phyloP scores from a whole-genome alignment of 2,329 filamentous ascomycete genomes.

The Venturia asperata region DNA sequence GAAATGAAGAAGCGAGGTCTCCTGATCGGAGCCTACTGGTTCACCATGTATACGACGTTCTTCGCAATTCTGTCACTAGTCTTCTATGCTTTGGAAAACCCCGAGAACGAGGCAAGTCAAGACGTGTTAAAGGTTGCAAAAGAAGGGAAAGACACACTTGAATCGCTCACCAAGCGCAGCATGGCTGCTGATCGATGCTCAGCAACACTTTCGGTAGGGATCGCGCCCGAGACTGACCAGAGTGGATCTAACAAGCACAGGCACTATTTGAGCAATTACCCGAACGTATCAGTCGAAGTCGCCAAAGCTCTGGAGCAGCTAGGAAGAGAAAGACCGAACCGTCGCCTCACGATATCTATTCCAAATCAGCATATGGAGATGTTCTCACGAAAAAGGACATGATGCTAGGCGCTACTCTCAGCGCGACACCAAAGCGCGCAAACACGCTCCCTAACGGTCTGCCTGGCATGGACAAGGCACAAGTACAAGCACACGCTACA shows the following conservation, averaged over 20 bases:
- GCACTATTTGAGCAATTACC: slow-evolving; percentile 78
- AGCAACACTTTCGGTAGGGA: slow-evolving; percentile 62
- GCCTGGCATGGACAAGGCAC: not conserved
- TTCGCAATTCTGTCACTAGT: slow-evolving; percentile 73
- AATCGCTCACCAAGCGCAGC: slow-evolving; percentile 71
- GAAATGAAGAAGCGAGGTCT: slow-evolving; percentile 69
- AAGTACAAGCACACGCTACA: not conserved
- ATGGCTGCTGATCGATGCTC: slow-evolving; percentile 85
- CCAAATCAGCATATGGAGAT: slow-evolving; percentile 23
- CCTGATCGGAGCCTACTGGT: slow-evolving; percentile 79
- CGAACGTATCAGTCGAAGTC: slow-evolving; percentile 53
- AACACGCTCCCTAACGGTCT: slow-evolving; percentile 13
- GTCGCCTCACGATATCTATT: slow-evolving; percentile 28
- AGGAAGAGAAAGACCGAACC: slow-evolving; percentile 35
- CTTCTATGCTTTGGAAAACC: slow-evolving; percentile 75
- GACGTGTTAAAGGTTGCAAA: slow-evolving; percentile 81
- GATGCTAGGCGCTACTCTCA: slow-evolving; percentile 22
- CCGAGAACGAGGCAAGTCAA: slow-evolving; percentile 62
- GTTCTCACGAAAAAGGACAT: slow-evolving; percentile 25
- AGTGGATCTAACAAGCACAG: slow-evolving; percentile 37
- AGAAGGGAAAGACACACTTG: slow-evolving; percentile 76
- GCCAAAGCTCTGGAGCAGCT: slow-evolving; percentile 25
- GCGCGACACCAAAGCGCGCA: not conserved
- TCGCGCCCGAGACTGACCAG: slow-evolving; percentile 19
- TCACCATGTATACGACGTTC: slow-evolving; percentile 76